Evolutionary conservation across 1,284 basidiomycete genomes (phyloP).

Genomic region (Afroboletus lepidellus): DNA sequence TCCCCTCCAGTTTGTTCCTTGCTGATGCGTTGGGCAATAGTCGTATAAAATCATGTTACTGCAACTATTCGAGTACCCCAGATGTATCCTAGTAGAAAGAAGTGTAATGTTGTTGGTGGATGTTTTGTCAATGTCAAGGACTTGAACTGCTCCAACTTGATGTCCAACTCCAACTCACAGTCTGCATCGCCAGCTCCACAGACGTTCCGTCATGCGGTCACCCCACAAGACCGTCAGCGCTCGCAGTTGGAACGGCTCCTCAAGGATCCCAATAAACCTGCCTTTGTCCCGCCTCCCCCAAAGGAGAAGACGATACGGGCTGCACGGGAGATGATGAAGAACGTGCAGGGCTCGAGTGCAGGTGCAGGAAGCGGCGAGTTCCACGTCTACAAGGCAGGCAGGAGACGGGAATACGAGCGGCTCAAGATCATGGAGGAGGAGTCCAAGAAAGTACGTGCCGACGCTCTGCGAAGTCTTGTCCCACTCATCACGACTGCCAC

Average conservation of each 20-base stretch:
- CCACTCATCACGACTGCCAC: background rate
- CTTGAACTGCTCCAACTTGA: conserved; percentile 27
- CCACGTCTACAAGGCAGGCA: conserved; percentile 96
- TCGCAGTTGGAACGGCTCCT: conserved; percentile 81
- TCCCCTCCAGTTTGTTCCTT: background rate
- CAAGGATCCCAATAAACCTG: conserved; percentile 82
- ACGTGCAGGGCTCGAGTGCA: conserved; percentile 91
- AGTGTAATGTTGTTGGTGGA: conserved; percentile 18
- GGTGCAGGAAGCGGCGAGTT: conserved; percentile 95
- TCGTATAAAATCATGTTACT: conserved; percentile 19
- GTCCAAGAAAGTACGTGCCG: conserved; percentile 60
- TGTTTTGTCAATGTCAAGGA: conserved; percentile 17
- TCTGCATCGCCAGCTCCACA: conserved; percentile 33
- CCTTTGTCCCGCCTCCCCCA: conserved; percentile 69
- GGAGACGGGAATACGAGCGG: conserved; percentile 93
- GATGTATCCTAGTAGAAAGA: conserved; percentile 9
- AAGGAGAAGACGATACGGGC: conserved; percentile 79
- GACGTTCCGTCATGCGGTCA: conserved; percentile 62
- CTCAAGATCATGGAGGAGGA: conserved; percentile 89
- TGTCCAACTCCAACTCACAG: conserved; percentile 29
- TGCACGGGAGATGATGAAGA: conserved; percentile 96
- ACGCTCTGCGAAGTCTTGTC: background rate
- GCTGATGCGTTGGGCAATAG: conserved; percentile 16
- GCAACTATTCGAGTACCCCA: background rate
- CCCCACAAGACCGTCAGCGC: conserved; percentile 71